These are phyloP conservation scores for Boeremia exigua DNA, from an alignment of 2,329 filamentous ascomycete species.

Conservation along the genomic window DNA sequence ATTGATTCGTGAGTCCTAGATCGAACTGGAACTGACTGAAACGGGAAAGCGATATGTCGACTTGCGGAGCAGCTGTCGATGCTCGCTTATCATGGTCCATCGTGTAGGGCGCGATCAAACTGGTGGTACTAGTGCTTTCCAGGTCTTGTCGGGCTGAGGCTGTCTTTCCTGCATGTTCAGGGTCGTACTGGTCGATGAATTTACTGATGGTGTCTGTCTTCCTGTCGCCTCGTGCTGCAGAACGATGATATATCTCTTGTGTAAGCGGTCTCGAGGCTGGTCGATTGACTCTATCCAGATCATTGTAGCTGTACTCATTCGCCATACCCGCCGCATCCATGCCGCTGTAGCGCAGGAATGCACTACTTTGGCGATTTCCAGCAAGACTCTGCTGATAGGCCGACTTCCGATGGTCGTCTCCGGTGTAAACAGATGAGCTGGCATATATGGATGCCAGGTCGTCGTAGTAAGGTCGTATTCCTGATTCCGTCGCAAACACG, in stretches of 20 bases:
- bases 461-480: constrained; percentile 36
- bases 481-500: constrained; percentile 15
- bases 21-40: constrained; percentile 38
- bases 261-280: constrained; percentile 20
- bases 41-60: constrained; percentile 14
- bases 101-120: constrained; percentile 3
- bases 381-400: constrained; percentile 27
- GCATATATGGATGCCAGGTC: constrained; percentile 38
- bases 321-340: constrained; percentile 21
- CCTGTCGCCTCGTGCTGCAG: constrained; percentile 16
- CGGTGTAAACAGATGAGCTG: constrained; percentile 42
- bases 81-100: not conserved
- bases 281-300: constrained; percentile 15
- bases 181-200: constrained; percentile 40
- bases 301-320: constrained; percentile 22
- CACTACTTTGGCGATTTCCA: constrained; percentile 31
- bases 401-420: constrained; percentile 28
- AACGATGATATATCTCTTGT: constrained; percentile 22
- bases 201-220: constrained; percentile 45
- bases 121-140: not conserved
- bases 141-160: not conserved
- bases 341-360: constrained; percentile 25
- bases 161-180: constrained; percentile 9
- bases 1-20: not conserved
- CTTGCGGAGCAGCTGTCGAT: constrained; percentile 1